These are phyloP conservation scores for Blepharisma undulans DNA, from an alignment of 169 alveolate species.

Conservation along the genomic window DNA sequence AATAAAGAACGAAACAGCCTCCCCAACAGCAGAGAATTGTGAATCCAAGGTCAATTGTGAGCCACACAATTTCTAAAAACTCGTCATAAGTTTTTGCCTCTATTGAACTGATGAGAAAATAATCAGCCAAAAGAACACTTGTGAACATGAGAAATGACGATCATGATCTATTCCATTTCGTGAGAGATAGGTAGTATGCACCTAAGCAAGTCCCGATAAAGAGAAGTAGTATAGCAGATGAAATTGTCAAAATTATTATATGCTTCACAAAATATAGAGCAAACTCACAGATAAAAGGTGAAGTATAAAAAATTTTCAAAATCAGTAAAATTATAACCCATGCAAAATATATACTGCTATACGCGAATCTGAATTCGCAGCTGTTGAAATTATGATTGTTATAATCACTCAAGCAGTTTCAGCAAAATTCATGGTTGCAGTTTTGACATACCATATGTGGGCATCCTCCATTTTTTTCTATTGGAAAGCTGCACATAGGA, in stretches of 20 bases:
- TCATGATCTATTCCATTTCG: not conserved
- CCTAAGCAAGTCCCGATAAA: not conserved
- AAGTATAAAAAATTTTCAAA: not conserved
- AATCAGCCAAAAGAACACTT: not conserved
- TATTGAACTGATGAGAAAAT: not conserved
- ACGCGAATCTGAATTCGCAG: not conserved
- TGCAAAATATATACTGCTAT: not conserved
- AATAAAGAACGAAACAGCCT: not conserved
- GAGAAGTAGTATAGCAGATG: not conserved
- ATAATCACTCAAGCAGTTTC: constrained; percentile 9
- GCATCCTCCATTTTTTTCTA: constrained; percentile 43
- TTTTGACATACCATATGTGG: constrained; percentile 39
- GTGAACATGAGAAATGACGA: not conserved
- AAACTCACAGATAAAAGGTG: not conserved
- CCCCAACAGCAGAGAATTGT: not conserved
- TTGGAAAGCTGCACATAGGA: constrained; percentile 1
- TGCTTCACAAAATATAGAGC: not conserved
- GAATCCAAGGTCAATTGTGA: not conserved
- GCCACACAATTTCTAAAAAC: not conserved
- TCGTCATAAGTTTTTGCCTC: not conserved
- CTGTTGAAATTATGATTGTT: not conserved
- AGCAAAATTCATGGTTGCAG: constrained; percentile 21
- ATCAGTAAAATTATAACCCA: not conserved
- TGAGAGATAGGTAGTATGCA: not conserved
- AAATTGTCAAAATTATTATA: not conserved